phyloP scores from a whole-genome alignment of 495 filamentous ascomycete genomes.

The Letharia columbiana region DNA sequence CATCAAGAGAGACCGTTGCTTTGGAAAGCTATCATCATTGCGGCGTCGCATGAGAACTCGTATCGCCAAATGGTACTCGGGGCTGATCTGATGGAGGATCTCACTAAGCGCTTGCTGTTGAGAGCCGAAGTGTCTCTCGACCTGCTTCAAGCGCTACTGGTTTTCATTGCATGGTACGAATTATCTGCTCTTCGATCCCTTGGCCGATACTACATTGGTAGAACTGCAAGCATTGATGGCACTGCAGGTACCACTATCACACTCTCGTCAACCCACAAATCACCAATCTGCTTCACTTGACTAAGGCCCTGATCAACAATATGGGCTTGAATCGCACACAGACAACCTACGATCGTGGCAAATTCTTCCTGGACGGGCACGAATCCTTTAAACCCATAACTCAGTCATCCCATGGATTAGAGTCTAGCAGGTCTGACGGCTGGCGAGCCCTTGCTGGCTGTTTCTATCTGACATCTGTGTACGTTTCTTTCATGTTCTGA shows the following conservation, averaged over 20 bases:
- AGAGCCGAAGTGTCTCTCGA: background rate
- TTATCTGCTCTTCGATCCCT: background rate
- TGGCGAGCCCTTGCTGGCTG: constrained; percentile 1
- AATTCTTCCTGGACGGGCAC: background rate
- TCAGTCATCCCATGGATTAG: background rate
- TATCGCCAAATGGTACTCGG: background rate
- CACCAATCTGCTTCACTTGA: background rate
- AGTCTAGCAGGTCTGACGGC: background rate
- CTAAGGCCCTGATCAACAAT: background rate
- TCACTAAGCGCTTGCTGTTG: background rate
- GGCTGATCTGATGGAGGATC: background rate
- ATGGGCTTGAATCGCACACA: background rate
- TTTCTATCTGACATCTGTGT: background rate
- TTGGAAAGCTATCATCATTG: constrained; percentile 1
- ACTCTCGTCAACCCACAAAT: constrained; percentile 1
- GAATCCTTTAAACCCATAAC: background rate
- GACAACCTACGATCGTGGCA: background rate
- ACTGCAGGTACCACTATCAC: constrained; percentile 4
- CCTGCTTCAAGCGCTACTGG: background rate
- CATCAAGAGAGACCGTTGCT: background rate
- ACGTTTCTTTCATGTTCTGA: background rate
- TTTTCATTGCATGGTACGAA: constrained; percentile 1
- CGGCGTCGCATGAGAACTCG: background rate
- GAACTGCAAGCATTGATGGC: background rate
- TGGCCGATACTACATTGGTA: background rate